phyloP scores from a whole-genome alignment of 1,139 yeast species.

The Magnusiomyces suaveolens region DNA sequence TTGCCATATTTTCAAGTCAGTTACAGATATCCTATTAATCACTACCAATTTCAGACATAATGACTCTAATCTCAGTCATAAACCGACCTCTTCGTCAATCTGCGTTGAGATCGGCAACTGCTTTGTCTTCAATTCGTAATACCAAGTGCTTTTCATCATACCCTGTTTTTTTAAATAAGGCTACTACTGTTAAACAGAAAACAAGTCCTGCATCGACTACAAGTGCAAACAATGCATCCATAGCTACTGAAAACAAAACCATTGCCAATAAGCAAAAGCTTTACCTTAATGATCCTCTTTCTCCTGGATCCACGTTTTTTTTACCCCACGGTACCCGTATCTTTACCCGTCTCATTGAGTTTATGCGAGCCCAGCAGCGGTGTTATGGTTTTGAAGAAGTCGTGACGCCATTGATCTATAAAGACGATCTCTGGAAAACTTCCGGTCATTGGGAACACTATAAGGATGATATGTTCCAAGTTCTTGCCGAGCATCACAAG shows the following conservation, averaged over 20 bases:
- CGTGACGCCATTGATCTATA: slow-evolving; percentile 83
- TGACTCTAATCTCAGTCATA: neutral
- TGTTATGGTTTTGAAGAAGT: slow-evolving; percentile 87
- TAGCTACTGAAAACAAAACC: slow-evolving; percentile 10
- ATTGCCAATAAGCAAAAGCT: slow-evolving; percentile 45
- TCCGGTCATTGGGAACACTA: slow-evolving; percentile 97
- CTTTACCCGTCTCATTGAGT: slow-evolving; percentile 64
- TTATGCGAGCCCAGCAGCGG: slow-evolving; percentile 77
- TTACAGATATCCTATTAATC: too few species aligned
- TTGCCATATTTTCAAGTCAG: too few species aligned
- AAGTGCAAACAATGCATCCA: neutral
- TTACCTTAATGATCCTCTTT: slow-evolving; percentile 62
- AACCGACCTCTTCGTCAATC: neutral
- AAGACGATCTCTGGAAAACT: slow-evolving; percentile 74
- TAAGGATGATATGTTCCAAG: slow-evolving; percentile 87
- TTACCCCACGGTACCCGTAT: slow-evolving; percentile 85
- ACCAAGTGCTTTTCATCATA: neutral
- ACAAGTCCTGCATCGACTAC: neutral
- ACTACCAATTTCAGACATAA: neutral
- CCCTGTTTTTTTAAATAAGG: neutral
- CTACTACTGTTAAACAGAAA: too few species aligned
- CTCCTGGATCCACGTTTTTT: slow-evolving; percentile 87
- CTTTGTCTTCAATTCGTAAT: neutral
- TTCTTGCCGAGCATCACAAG: slow-evolving; percentile 32
- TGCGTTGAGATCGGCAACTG: neutral